phyloP scores from a whole-genome alignment of 768 basidiomycete genomes.

The Pisolithus microcarpus region DNA sequence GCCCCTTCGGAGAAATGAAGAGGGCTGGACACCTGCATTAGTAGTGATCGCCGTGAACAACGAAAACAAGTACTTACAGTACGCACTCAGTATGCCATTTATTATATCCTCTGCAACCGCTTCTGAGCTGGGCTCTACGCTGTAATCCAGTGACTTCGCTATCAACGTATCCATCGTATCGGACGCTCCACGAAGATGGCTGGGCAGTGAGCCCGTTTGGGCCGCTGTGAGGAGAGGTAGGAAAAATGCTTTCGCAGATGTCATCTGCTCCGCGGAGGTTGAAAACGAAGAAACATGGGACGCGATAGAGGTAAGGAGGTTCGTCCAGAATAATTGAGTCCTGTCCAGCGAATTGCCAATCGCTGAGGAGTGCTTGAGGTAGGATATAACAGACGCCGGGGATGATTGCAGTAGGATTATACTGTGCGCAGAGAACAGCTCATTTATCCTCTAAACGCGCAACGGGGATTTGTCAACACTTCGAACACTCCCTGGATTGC shows the following conservation, averaged over 20 bases:
- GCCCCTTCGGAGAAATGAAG: slow-evolving; percentile 16
- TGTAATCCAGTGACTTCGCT: slow-evolving; percentile 11
- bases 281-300: slow-evolving; percentile 13
- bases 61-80: slow-evolving; percentile 10
- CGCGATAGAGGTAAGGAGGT: slow-evolving; percentile 38
- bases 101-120: background rate
- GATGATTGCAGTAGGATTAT: slow-evolving; percentile 34
- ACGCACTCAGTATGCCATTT: slow-evolving; percentile 10
- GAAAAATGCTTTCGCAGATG: slow-evolving; percentile 21
- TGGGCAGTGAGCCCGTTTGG: slow-evolving; percentile 33
- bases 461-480: background rate
- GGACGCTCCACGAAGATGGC: slow-evolving; percentile 36
- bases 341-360: slow-evolving; percentile 6
- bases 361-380: slow-evolving; percentile 32
- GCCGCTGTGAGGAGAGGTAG: slow-evolving; percentile 37
- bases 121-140: background rate
- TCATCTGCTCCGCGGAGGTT: background rate
- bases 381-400: slow-evolving; percentile 42
- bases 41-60: background rate
- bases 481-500: too few species aligned
- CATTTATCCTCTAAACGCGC: slow-evolving; percentile 39
- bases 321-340: slow-evolving; percentile 16
- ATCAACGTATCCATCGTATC: slow-evolving; percentile 42
- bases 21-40: slow-evolving; percentile 4
- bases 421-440: slow-evolving; percentile 32